phyloP scores from a whole-genome alignment of 106 monocot species.

The Dendrobium huoshanense region DNA sequence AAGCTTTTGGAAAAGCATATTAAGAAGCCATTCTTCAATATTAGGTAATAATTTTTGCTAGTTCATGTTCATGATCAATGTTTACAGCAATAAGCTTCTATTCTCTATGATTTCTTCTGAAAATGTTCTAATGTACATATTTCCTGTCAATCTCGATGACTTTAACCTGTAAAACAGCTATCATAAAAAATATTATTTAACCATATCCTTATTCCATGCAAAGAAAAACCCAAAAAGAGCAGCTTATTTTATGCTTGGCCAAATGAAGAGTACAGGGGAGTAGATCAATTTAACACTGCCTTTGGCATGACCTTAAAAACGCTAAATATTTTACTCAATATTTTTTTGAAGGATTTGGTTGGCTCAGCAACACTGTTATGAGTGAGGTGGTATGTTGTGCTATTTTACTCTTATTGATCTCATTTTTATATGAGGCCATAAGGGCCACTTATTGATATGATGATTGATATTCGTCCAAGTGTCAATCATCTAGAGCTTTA shows the following conservation, averaged over 20 bases:
- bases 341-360: too few relatives aligned
- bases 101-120: neutral
- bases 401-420: too few relatives aligned
- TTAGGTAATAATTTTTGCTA: slow-evolving; percentile 29
- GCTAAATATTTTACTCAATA: too few relatives aligned
- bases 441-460: too few relatives aligned
- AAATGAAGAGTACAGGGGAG: neutral
- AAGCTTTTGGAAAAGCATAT: slow-evolving; percentile 91
- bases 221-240: neutral
- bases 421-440: too few relatives aligned
- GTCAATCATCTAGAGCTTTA: too few relatives aligned
- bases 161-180: neutral
- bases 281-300: neutral
- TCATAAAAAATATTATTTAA: neutral
- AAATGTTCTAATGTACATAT: neutral
- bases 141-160: neutral
- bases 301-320: neutral
- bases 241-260: neutral
- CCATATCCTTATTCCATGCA: neutral
- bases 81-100: neutral
- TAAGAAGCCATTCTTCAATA: slow-evolving; percentile 84
- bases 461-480: too few relatives aligned
- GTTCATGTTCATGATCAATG: neutral
- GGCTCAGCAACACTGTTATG: too few relatives aligned
- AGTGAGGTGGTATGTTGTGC: too few relatives aligned